phyloP scores from a whole-genome alignment of 345 rosid genomes.

The Ailanthus altissimus region DNA sequence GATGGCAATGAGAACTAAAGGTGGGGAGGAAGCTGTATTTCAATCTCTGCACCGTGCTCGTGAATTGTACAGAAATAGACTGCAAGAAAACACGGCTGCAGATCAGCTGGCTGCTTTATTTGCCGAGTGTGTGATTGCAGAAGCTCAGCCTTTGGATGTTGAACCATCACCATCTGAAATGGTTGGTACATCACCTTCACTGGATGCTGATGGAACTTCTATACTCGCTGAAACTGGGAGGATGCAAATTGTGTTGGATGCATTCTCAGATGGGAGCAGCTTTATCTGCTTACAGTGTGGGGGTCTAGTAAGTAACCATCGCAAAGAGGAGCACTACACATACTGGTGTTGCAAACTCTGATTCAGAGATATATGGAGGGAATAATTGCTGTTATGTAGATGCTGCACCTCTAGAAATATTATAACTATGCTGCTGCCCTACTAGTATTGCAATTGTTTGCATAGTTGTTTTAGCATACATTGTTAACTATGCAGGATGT shows the following conservation, averaged over 20 bases:
- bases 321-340: slow-evolving; percentile 87
- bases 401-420: background rate
- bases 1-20: slow-evolving; percentile 66
- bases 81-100: slow-evolving; percentile 54
- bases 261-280: slow-evolving; percentile 93
- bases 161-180: slow-evolving; percentile 29
- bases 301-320: slow-evolving; percentile 83
- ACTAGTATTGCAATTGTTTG: slow-evolving; percentile 15
- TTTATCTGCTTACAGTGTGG: slow-evolving; percentile 90
- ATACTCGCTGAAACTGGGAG: slow-evolving; percentile 82
- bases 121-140: slow-evolving; percentile 88
- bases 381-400: background rate
- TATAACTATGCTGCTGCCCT: background rate
- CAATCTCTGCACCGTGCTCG: slow-evolving; percentile 69
- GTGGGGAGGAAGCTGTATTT: slow-evolving; percentile 82
- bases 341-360: slow-evolving; percentile 73
- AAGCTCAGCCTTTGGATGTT: slow-evolving; percentile 56
- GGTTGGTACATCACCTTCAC: slow-evolving; percentile 25
- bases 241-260: slow-evolving; percentile 78
- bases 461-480: background rate
- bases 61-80: slow-evolving; percentile 54
- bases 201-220: slow-evolving; percentile 56
- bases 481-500: background rate
- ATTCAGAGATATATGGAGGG: slow-evolving; percentile 18
- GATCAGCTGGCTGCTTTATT: slow-evolving; percentile 89